Base-by-base conservation (phyloP, 129 eudicot genomes). In the sunflower (Helianthus annuus) region DNA sequence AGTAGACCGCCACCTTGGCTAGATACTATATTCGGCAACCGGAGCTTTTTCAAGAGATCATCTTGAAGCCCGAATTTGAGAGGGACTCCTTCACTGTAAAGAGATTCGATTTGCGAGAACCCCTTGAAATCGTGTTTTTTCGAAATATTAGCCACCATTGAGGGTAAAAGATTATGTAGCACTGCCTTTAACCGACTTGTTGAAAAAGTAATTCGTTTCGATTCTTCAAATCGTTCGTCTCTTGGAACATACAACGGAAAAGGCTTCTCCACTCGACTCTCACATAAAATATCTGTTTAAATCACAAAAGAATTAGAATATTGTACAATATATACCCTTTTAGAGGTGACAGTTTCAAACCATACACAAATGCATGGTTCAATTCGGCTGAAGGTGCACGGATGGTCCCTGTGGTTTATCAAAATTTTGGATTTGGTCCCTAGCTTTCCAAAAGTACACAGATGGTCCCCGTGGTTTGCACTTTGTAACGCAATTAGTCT, bases 191-290 rank as follows among this genome's bases (percentile, higher is more conserved):
- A 80, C 83, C 96, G 89, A 64, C 96, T 82, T 13, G 85, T 84
- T 6, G 95, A 82, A 78, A 93, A 89, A 44, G 96, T 75, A 15
- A 84, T 82, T 53, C 69, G 76, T 53, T 93, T 93, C 7, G 87
- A 82, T 75, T 93, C 98, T 80, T 93, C 98, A 40, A 93, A 89
- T 53, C 86, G 95, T 83, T 93, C 98, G 53, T 93, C 98, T 72
- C 96, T 82, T 11, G 98, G 98, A 64, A 93, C 96, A 22, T 93
- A 93, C 88, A 87, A 80, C 14, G 98, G 96, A 60, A 82, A 66
- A 38, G 96, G 96, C 81, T 89, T 89, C 82, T 93, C 96, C 72
- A 93, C 91, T 44, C 96, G 81, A 67, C 95, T 89, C 79, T 93
- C 96, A 0, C 80, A 69, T 48, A 52, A 61, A 61, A 80, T 48